phyloP scores from a whole-genome alignment of 2,329 filamentous ascomycete genomes.

The Orbilia oligospora region DNA sequence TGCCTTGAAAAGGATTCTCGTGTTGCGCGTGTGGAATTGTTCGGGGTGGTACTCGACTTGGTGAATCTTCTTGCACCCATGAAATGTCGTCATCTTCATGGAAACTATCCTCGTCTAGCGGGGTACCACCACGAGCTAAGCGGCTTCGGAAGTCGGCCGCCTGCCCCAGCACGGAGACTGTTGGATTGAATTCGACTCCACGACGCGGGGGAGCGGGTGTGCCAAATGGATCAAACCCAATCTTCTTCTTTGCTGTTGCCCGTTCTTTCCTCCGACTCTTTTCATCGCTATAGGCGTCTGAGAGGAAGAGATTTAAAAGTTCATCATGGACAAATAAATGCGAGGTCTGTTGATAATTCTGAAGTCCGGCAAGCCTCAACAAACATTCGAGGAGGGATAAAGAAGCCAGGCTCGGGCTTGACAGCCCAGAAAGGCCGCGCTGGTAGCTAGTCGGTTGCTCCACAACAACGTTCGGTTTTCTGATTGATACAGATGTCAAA shows the following conservation, averaged over 20 bases:
- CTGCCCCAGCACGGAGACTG: conserved; percentile 48
- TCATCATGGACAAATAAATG: conserved; percentile 93
- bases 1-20: conserved; percentile 50
- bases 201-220: conserved; percentile 54
- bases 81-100: conserved; percentile 56
- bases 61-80: conserved; percentile 59
- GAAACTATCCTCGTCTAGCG: conserved; percentile 55
- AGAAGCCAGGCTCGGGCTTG: conserved; percentile 72
- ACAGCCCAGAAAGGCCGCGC: conserved; percentile 71
- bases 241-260: conserved; percentile 62
- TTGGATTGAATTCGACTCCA: conserved; percentile 53
- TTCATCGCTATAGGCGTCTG: conserved; percentile 62
- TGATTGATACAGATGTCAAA: conserved; percentile 38
- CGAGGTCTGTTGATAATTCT: conserved; percentile 91
- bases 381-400: conserved; percentile 90
- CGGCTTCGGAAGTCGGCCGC: conserved; percentile 52
- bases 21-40: conserved; percentile 43
- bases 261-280: conserved; percentile 61
- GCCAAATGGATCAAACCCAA: conserved; percentile 65
- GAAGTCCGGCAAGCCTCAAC: conserved; percentile 85
- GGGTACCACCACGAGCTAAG: conserved; percentile 47
- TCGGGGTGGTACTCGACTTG: conserved; percentile 52
- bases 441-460: conserved; percentile 70
- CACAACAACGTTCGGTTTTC: conserved; percentile 64
- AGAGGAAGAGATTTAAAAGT: conserved; percentile 86